Evolutionary conservation across 805 yeast genomes (phyloP).

Genomic region (Vanderwaltozyma yarrowii): DNA sequence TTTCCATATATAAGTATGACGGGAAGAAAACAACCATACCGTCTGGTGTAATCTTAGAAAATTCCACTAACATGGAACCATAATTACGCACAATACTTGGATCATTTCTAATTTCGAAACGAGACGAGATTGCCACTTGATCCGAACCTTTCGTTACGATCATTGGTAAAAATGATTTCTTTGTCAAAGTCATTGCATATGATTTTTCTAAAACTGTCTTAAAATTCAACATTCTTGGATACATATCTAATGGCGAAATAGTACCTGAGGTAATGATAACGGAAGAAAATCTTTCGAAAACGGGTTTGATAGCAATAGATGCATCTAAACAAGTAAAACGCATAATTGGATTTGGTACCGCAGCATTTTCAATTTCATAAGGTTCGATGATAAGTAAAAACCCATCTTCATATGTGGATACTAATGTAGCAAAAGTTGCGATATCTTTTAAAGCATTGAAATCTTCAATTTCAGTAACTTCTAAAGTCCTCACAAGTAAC

Average conservation of each 20-base stretch:
- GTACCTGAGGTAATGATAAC: conserved; percentile 97
- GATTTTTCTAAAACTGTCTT: conserved; percentile 91
- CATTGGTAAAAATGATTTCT: conserved; percentile 89
- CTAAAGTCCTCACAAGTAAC: conserved; percentile 78
- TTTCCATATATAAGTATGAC: conserved; percentile 93
- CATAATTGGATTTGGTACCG: conserved; percentile 93
- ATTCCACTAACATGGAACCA: conserved; percentile 85
- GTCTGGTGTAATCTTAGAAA: conserved; percentile 92
- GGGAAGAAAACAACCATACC: conserved; percentile 98
- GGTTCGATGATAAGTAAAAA: conserved; percentile 90
- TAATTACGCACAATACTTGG: conserved; percentile 96
- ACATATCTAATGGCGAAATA: conserved; percentile 96
- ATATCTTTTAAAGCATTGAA: conserved; percentile 88
- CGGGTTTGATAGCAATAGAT: conserved; percentile 94
- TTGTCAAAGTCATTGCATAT: conserved; percentile 88
- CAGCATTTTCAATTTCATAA: conserved; percentile 85
- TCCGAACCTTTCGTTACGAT: conserved; percentile 96
- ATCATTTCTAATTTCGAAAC: conserved; percentile 94
- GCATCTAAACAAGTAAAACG: conserved; percentile 95
- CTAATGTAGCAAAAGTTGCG: conserved; percentile 92
- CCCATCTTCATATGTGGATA: conserved; percentile 90
- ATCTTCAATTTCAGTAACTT: conserved; percentile 81
- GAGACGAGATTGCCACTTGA: conserved; percentile 91
- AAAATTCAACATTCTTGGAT: conserved; percentile 91
- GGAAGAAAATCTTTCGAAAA: conserved; percentile 84